Evolutionary conservation across 257 asterid genomes (phyloP).

Genomic region (Henckelia pumila): DNA sequence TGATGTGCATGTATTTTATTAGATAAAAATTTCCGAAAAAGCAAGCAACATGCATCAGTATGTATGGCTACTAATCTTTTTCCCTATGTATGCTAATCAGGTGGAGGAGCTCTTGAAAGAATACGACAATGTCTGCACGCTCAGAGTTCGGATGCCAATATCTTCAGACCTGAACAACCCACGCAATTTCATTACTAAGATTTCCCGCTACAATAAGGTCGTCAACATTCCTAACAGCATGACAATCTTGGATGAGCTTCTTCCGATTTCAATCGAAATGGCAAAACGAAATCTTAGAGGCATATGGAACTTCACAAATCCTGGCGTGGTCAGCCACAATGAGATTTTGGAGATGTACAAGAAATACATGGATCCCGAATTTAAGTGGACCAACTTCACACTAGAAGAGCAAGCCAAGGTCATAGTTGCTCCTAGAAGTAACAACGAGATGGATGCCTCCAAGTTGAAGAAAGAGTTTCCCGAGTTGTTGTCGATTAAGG

Average conservation of each 20-base stretch:
- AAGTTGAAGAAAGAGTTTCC: slow-evolving; percentile 57
- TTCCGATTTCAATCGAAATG: slow-evolving; percentile 55
- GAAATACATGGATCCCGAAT: slow-evolving; percentile 44
- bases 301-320: slow-evolving; percentile 56
- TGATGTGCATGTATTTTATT: neutral
- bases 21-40: neutral
- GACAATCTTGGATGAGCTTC: slow-evolving; percentile 59
- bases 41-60: slow-evolving; percentile 3
- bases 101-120: slow-evolving; percentile 59
- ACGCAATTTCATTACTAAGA: slow-evolving; percentile 56
- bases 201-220: slow-evolving; percentile 46
- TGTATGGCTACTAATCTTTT: slow-evolving; percentile 13
- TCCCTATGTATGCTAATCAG: slow-evolving; percentile 25
- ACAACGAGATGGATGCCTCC: slow-evolving; percentile 53
- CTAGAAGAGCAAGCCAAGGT: slow-evolving; percentile 63
- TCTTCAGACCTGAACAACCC: slow-evolving; percentile 53
- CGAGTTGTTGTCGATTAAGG: slow-evolving; percentile 48
- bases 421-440: slow-evolving; percentile 52
- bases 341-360: slow-evolving; percentile 56
- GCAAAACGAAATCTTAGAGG: slow-evolving; percentile 51
- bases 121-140: slow-evolving; percentile 54
- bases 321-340: slow-evolving; percentile 56
- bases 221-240: slow-evolving; percentile 63
- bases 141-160: slow-evolving; percentile 58
- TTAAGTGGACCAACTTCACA: slow-evolving; percentile 45